Evolutionary conservation across 2,329 filamentous ascomycete species (phyloP).

Genomic region (Fusarium compactum): DNA sequence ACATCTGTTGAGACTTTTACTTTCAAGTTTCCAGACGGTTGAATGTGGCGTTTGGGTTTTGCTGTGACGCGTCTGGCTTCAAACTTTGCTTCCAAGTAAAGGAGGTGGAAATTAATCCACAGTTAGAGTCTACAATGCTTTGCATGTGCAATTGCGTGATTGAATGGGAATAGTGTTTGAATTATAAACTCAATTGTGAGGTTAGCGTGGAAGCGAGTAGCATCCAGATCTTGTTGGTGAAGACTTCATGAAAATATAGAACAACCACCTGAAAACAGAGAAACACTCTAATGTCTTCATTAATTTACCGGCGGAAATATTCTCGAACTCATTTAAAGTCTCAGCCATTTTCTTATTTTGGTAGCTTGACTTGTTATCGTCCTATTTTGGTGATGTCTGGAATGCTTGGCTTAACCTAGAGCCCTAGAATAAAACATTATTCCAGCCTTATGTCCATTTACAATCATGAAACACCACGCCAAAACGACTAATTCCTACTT

Average conservation of each 20-base stretch:
- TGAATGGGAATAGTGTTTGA: not conserved
- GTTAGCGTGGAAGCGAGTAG: not conserved
- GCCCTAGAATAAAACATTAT: not conserved
- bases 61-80: slow-evolving; percentile 9
- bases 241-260: not conserved
- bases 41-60: slow-evolving; percentile 25
- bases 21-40: slow-evolving; percentile 8
- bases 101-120: slow-evolving; percentile 15
- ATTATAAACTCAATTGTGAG: not conserved
- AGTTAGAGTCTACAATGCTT: not conserved
- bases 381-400: not conserved
- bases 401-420: slow-evolving; percentile 27
- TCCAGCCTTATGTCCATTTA: not conserved
- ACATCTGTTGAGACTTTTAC: not conserved
- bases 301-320: not conserved
- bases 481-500: not conserved
- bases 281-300: too few relatives aligned
- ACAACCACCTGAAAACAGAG: not conserved
- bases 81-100: not conserved
- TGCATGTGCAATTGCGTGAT: slow-evolving; percentile 4
- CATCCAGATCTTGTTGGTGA: not conserved
- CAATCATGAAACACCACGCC: not conserved
- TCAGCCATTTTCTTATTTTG: not conserved
- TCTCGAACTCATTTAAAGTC: not conserved
- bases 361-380: not conserved